Base-by-base conservation (phyloP, 2,329 filamentous ascomycete genomes). In the Stachybotrys echinatus region DNA sequence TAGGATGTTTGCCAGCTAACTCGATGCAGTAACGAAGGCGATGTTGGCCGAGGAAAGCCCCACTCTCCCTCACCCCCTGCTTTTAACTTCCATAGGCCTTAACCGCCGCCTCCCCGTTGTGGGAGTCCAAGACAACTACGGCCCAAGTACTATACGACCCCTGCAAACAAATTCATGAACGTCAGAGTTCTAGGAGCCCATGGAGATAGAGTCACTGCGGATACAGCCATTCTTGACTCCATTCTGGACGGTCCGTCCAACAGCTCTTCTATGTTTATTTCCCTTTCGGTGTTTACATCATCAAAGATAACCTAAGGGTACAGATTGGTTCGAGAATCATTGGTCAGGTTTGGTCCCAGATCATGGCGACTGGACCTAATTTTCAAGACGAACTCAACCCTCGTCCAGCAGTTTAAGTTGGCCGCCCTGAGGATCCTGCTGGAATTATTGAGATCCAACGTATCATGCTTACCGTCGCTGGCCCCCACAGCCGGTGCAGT, bases 361-460 rank as follows among this genome's bases (percentile, higher is more conserved):
- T 80, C 52, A 67, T 79, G 57, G 73, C 71, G 6, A 69, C 64
- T 37, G 76, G 77, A 6, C 47, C 50, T n/a, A 66, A 60, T 48
- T 79, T 76, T 61, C 65, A 68, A 34, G 63, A 75, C 53, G 67
- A 70, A 17, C 65, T 64, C 42, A 69, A 69, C 20, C 80, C 80
- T 1, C 61, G 72, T 20, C 71, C 74, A 2, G 75, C 83, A 1
- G 67, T 83, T 1, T 69, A 72, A 50, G 72, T 84, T 6, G 81
- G 79, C 27, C 67, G 68, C n/a, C 55, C 68, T 6, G 79, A 79
- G 5, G 75, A 85, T 23, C 63, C 62, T 10, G 63, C 62, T 10
- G 83, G 83, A 12, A 66, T 61, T 7, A 69, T 85, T 18, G 81
- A 86, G 59, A 77, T 77, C 68, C 76, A 74, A 1, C 82, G 86